These are phyloP conservation scores for Coniosporium tulheliwenetii DNA, from an alignment of 2,329 filamentous ascomycete genomes.

Conservation along the genomic window DNA sequence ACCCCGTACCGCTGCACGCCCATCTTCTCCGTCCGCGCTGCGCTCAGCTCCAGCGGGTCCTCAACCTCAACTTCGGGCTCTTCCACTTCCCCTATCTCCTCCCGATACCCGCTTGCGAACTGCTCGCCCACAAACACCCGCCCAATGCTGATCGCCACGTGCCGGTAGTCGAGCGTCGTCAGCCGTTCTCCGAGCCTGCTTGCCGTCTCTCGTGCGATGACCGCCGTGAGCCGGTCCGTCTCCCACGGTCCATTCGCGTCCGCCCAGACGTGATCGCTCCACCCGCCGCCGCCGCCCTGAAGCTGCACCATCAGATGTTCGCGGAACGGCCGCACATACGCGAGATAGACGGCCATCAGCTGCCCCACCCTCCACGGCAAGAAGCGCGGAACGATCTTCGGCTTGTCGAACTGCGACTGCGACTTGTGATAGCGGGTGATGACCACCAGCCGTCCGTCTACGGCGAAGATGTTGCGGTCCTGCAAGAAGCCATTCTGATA, in stretches of 20 bases:
- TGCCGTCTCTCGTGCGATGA: conserved; percentile 7
- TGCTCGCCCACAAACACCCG: conserved; percentile 5
- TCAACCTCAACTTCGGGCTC: conserved; percentile 10
- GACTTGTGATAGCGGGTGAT: too few relatives aligned
- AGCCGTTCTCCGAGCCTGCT: conserved; percentile 6
- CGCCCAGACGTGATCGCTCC: conserved; percentile 5
- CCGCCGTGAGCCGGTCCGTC: conserved; percentile 5
- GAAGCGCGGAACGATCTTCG: too few relatives aligned
- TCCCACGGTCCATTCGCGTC: too few relatives aligned
- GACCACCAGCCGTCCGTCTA: too few relatives aligned
- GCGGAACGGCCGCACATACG: conserved; percentile 8
- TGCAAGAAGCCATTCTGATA: too few relatives aligned
- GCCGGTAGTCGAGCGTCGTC: too few relatives aligned
- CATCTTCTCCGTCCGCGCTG: conserved; percentile 4
- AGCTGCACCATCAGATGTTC: conserved; percentile 7
- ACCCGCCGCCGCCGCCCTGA: conserved; percentile 3
- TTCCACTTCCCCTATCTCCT: conserved; percentile 7
- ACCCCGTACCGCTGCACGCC: too few relatives aligned
- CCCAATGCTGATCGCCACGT: conserved; percentile 8
- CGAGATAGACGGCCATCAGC: conserved; percentile 10
- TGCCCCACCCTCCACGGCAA: neutral
- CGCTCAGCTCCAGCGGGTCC: conserved; percentile 6
- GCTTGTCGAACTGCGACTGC: too few relatives aligned
- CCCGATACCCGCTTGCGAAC: conserved; percentile 8
- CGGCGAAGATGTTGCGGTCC: too few relatives aligned